Percentiles rank a stretch among this genome's conserved stretches.
Conservation (phyloP, 768 basidiomycete species). For the Clitopilus hobsonii region DNA sequence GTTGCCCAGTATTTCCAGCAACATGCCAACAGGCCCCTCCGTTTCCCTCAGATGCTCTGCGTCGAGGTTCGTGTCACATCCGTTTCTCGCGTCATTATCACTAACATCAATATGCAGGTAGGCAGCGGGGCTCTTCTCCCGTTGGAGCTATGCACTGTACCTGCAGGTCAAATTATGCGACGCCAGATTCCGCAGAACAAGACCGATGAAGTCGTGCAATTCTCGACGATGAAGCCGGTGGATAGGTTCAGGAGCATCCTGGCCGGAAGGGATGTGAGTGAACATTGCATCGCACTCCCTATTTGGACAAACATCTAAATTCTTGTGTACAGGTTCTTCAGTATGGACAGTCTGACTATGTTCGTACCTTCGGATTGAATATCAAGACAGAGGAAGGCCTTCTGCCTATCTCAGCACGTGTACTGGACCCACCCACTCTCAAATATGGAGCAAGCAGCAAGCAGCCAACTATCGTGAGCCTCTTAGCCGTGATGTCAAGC, state of each 20-base stretch:
- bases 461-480: slow-evolving; percentile 49
- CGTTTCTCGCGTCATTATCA: neutral
- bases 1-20: slow-evolving; percentile 55
- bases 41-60: slow-evolving; percentile 60
- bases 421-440: slow-evolving; percentile 57
- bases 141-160: slow-evolving; percentile 52
- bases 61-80: slow-evolving; percentile 46
- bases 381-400: slow-evolving; percentile 46
- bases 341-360: slow-evolving; percentile 70
- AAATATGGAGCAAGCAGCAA: slow-evolving; percentile 56
- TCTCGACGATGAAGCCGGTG: slow-evolving; percentile 54
- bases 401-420: slow-evolving; percentile 48
- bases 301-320: too few species aligned
- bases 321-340: slow-evolving; percentile 38
- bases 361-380: slow-evolving; percentile 63
- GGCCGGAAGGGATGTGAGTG: slow-evolving; percentile 44
- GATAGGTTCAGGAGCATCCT: slow-evolving; percentile 49
- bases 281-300: too few species aligned
- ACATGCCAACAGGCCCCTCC: slow-evolving; percentile 44
- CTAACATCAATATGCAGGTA: slow-evolving; percentile 31
- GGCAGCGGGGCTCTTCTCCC: slow-evolving; percentile 55
- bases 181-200: slow-evolving; percentile 62
- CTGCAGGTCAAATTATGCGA: slow-evolving; percentile 57
- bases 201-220: slow-evolving; percentile 53
- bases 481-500: neutral